phyloP scores from a whole-genome alignment of 371 early-diverging fungal species.

The Aphelidium insulamus region DNA sequence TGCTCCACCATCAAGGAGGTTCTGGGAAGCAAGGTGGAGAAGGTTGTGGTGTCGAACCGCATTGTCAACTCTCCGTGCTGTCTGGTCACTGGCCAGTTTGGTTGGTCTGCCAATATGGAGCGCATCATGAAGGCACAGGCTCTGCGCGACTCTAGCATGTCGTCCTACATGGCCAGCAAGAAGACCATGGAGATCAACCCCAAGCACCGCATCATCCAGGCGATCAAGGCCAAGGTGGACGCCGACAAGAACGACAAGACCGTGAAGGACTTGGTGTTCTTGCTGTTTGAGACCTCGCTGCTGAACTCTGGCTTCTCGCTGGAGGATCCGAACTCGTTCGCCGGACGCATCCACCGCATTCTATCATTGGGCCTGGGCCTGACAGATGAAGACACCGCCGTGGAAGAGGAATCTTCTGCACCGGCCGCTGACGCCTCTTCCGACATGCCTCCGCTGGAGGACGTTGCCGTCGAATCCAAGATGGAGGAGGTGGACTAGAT shows the following conservation, averaged over 20 bases:
- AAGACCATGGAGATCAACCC: slow-evolving; percentile 97
- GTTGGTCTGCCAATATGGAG: slow-evolving; percentile 98
- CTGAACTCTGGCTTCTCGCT: slow-evolving; percentile 91
- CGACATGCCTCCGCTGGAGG: slow-evolving; percentile 54
- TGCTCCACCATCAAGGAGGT: slow-evolving; percentile 66
- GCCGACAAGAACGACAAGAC: slow-evolving; percentile 89
- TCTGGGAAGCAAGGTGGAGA: slow-evolving; percentile 94
- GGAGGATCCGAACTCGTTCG: slow-evolving; percentile 80
- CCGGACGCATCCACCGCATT: slow-evolving; percentile 93
- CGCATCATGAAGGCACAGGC: slow-evolving; percentile 99
- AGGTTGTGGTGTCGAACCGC: slow-evolving; percentile 85
- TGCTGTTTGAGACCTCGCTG: slow-evolving; percentile 84
- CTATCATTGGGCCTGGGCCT: slow-evolving; percentile 88
- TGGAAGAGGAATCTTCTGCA: no score
- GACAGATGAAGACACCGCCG: slow-evolving; percentile 40
- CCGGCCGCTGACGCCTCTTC: slow-evolving; percentile 22
- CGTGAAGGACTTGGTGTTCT: slow-evolving; percentile 79
- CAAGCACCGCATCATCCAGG: slow-evolving; percentile 72
- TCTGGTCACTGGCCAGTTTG: slow-evolving; percentile 91
- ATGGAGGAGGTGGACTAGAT: slow-evolving; percentile 96
- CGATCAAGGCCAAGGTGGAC: slow-evolving; percentile 67
- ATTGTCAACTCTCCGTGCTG: slow-evolving; percentile 90
- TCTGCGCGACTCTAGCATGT: slow-evolving; percentile 85
- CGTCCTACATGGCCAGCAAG: slow-evolving; percentile 92
- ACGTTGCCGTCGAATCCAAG: slow-evolving; percentile 56